Conservation (phyloP, 441 rosid species). For the Brassica hybrid region DNA sequence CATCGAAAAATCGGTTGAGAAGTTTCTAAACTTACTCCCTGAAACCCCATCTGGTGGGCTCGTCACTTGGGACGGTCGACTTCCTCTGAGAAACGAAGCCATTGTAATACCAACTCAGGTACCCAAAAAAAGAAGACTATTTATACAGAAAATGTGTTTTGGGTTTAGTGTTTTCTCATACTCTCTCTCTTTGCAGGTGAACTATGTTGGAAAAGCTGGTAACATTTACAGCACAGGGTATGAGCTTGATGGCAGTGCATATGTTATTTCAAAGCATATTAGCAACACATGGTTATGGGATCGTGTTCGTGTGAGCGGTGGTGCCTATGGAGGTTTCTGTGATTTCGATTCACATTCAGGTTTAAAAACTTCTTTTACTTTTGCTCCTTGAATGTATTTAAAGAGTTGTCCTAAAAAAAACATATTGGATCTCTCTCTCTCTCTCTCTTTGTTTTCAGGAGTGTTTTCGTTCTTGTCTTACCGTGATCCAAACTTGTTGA, state of each 20-base stretch:
- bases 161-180: constrained; percentile 13
- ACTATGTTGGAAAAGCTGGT: constrained; percentile 96
- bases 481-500: constrained; percentile 93
- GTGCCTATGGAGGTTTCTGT: constrained; percentile 98
- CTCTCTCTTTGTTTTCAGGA: too few relatives aligned
- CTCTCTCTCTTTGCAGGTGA: constrained; percentile 60
- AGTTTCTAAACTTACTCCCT: constrained; percentile 90
- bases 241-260: constrained; percentile 82
- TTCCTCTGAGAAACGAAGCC: constrained; percentile 80
- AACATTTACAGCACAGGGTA: constrained; percentile 79
- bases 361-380: constrained; percentile 32
- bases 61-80: constrained; percentile 63
- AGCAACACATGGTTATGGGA: constrained; percentile 98
- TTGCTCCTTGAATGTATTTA: background rate
- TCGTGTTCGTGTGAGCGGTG: constrained; percentile 94
- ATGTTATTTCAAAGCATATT: constrained; percentile 90
- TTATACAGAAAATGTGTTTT: constrained; percentile 3
- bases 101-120: constrained; percentile 96
- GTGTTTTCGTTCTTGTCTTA: constrained; percentile 90
- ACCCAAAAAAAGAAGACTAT: background rate
- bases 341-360: constrained; percentile 97
- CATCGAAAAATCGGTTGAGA: constrained; percentile 66
- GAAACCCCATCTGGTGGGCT: constrained; percentile 50
- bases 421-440: background rate
- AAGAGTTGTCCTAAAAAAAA: background rate